Conservation (phyloP, 495 filamentous ascomycete genomes). For the Penicillium dipodomyicola region DNA sequence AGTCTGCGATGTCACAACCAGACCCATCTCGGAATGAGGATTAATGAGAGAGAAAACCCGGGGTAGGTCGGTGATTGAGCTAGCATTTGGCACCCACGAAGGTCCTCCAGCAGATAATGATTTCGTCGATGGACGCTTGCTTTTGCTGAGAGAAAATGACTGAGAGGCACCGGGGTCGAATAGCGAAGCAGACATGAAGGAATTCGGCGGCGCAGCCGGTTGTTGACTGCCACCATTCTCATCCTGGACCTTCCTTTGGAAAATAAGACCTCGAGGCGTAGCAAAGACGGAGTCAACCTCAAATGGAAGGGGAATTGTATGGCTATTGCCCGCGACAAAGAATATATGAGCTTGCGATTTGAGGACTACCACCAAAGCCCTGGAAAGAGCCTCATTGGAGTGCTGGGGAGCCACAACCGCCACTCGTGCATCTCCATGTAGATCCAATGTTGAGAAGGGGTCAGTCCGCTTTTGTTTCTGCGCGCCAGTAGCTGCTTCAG, state of each 20-base stretch:
- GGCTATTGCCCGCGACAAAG: constrained; percentile 82
- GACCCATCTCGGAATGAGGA: constrained; percentile 80
- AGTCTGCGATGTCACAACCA: constrained; percentile 63
- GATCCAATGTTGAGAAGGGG: constrained; percentile 23
- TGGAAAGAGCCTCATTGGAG: constrained; percentile 37
- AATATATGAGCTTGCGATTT: constrained; percentile 92
- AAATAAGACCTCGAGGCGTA: constrained; percentile 73
- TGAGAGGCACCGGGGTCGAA: constrained; percentile 45
- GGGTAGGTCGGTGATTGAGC: constrained; percentile 61
- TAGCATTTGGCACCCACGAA: constrained; percentile 28
- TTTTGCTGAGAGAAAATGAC: constrained; percentile 41
- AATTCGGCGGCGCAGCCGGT: constrained; percentile 65
- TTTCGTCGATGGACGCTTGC: constrained; percentile 35
- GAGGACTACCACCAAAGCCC: constrained; percentile 84
- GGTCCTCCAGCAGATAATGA: constrained; percentile 25
- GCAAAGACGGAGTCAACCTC: constrained; percentile 86
- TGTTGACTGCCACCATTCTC: constrained; percentile 24
- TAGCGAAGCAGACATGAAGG: constrained; percentile 68
- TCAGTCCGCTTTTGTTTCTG: constrained; percentile 15
- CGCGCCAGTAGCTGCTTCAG: background rate
- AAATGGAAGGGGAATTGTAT: constrained; percentile 91
- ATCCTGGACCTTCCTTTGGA: constrained; percentile 69
- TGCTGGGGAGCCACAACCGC: constrained; percentile 19
- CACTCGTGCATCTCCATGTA: constrained; percentile 21
- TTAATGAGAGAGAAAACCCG: constrained; percentile 82